Percentiles rank a stretch among this genome's conserved stretches.
These are phyloP conservation scores for Solanum clarkiae DNA, from an alignment of 257 asterid species.

Conservation along the genomic window DNA sequence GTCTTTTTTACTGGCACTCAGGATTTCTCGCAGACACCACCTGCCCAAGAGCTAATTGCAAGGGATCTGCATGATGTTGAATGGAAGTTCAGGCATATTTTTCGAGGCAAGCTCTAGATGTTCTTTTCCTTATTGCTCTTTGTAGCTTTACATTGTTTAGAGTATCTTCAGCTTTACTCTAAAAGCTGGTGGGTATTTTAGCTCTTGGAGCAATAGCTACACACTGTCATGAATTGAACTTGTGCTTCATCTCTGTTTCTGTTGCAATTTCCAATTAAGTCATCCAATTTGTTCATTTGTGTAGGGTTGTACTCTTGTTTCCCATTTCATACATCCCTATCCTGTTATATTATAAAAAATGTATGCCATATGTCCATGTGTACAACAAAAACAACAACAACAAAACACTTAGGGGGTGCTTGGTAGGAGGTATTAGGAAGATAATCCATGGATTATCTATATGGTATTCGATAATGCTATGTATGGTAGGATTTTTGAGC, in stretches of 20 bases:
- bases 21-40: conserved; percentile 97
- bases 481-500: too few species aligned
- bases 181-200: not conserved
- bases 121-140: not conserved
- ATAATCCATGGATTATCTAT: too few species aligned
- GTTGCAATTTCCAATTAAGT: not conserved
- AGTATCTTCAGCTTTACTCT: not conserved
- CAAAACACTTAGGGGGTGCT: too few species aligned
- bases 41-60: conserved; percentile 94
- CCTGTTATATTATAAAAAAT: not conserved
- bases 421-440: too few species aligned
- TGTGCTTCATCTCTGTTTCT: not conserved
- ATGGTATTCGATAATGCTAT: too few species aligned
- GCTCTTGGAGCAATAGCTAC: not conserved
- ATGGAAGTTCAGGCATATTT: conserved; percentile 96
- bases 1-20: conserved; percentile 12
- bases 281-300: not conserved
- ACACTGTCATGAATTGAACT: not conserved
- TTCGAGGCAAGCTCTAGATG: conserved; percentile 52
- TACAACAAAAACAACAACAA: too few species aligned
- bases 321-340: not conserved
- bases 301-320: not conserved
- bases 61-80: conserved; percentile 93
- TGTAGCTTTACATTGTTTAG: not conserved
- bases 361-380: not conserved